Evolutionary conservation across 225 moss, liverwort and hornwort genomes (phyloP).

Genomic region (Straminergon stramineum): DNA sequence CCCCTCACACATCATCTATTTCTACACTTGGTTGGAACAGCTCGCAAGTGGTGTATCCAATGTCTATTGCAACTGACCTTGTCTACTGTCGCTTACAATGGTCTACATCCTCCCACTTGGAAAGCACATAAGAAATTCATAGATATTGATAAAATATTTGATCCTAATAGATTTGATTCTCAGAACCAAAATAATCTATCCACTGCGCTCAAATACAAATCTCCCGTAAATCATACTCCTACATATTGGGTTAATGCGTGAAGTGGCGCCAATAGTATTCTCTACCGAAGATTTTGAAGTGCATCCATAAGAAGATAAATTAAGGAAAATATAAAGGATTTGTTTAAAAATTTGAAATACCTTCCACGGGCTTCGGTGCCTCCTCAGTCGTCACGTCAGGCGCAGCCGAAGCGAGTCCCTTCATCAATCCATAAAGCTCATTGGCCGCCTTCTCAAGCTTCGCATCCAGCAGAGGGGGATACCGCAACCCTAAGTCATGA

Average conservation of each 20-base stretch:
- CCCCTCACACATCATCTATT: neutral
- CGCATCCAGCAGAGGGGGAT: constrained; percentile 62
- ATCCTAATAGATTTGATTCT: neutral
- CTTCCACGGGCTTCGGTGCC: neutral
- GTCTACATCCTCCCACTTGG: neutral
- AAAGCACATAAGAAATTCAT: neutral
- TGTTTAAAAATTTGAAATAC: neutral
- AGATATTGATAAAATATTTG: too few relatives aligned
- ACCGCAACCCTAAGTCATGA: constrained; percentile 72
- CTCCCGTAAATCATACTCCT: neutral
- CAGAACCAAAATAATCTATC: neutral
- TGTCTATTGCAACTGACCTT: neutral
- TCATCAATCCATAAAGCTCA: constrained; percentile 58
- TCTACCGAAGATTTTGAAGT: neutral
- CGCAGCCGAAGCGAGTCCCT: constrained; percentile 35
- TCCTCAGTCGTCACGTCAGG: neutral
- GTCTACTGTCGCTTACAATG: neutral
- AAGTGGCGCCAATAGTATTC: neutral
- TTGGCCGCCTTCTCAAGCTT: constrained; percentile 53
- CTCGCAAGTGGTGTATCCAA: neutral
- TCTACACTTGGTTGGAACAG: neutral
- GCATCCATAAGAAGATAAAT: neutral
- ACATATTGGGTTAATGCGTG: neutral
- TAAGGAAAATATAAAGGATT: neutral
- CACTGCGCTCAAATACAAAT: neutral